Base-by-base conservation (phyloP, 2,329 filamentous ascomycete species). In the Chrysoporthe deuterocubensis region DNA sequence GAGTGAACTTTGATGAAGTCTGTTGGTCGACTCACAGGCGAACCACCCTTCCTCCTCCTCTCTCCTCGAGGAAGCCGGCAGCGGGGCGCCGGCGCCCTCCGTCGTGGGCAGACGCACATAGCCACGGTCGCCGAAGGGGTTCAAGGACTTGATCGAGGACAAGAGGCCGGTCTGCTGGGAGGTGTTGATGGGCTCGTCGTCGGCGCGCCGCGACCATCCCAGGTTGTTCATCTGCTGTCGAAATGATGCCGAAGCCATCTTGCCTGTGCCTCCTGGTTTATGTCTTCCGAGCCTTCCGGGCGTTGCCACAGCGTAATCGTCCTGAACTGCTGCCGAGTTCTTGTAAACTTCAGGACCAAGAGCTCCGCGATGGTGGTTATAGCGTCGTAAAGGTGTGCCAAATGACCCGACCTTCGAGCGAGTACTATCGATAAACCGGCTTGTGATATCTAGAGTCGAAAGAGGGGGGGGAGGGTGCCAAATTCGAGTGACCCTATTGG, bases 11-110 rank as follows among this genome's bases (percentile, higher is more conserved):
- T 11, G 18, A 26, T 8, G n/a, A 60, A 44, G 18, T 43, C 26
- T 60, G 16, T 60, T 64, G 62, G 61, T 48, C 74, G 73, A 88
- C 96, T 95, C 88, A 99, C 96, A 84, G 76, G 92, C 90, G 88
- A 97, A 94, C 89, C 92, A 97, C 71, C 90, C 92, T 81, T 97
- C 96, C 78, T 98, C 95, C 80, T 98, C 96, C 77, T 97, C 94
- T 74, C 94, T 89, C 75, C 94, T 87, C 76, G 80, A 92, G 70
- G 93, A 89, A 70, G 94, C 94, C 64, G 95, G 95, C 62, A 97
- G 82, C 72, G 94, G 94, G 71, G 95, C 94, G 61, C 93, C 94
- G 46, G 92, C 85, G 73, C 87, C 86, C 77, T 97, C 94, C 73
- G 90, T 90, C 63, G 93, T 96, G 67, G 96, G 95, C 62, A 99